A percentile compares a stretch with the other conserved stretches of the same genome.
These are phyloP conservation scores for Heliamphora exappendiculata DNA, from an alignment of 148 eudicot genomes.

Conservation along the genomic window DNA sequence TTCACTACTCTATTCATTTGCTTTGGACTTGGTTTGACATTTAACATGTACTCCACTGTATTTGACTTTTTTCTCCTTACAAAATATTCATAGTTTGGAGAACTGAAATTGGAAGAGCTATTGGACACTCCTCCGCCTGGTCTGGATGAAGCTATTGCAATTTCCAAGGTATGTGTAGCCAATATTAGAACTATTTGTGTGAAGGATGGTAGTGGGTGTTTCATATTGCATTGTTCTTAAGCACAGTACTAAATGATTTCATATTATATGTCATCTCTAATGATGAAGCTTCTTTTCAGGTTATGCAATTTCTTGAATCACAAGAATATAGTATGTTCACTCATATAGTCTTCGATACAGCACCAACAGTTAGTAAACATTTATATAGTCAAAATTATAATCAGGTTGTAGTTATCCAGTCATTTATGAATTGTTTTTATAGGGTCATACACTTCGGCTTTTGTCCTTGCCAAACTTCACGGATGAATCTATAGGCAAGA, in stretches of 20 bases:
- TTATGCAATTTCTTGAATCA: conserved; percentile 91
- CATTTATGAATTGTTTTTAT: conserved; percentile 13
- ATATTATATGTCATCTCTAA: conserved; percentile 4
- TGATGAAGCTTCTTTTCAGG: conserved; percentile 32
- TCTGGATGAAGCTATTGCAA: conserved; percentile 93
- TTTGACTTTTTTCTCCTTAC: neutral
- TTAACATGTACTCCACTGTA: neutral
- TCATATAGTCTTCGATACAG: conserved; percentile 87
- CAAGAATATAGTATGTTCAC: conserved; percentile 76
- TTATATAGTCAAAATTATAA: neutral
- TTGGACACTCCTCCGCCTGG: conserved; percentile 98
- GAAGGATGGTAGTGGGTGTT: neutral
- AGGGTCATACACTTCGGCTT: conserved; percentile 93
- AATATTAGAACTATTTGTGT: neutral
- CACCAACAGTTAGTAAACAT: conserved; percentile 69
- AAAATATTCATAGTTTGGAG: conserved; percentile 52
- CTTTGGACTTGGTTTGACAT: neutral
- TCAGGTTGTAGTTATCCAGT: neutral
- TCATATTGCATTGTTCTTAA: neutral
- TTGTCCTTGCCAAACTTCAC: conserved; percentile 92
- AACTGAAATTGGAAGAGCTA: conserved; percentile 87
- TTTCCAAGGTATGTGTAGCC: conserved; percentile 53
- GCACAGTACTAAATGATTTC: neutral
- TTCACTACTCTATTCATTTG: neutral
- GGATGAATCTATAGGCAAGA: conserved; percentile 93